phyloP scores from a whole-genome alignment of 2,329 filamentous ascomycete species.

The Stenocarpella maydis region DNA sequence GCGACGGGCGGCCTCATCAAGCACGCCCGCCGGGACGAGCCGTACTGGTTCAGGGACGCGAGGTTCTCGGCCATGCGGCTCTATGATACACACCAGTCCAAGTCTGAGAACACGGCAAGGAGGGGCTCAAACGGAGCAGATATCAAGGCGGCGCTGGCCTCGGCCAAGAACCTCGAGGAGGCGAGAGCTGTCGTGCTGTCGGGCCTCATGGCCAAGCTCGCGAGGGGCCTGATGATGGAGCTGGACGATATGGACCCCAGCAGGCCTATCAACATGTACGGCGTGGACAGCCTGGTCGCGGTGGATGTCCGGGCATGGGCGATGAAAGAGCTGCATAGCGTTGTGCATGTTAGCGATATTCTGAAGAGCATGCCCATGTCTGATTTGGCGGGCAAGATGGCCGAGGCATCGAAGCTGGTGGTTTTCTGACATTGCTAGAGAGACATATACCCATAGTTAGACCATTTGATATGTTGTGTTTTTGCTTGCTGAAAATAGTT shows the following conservation, averaged over 20 bases:
- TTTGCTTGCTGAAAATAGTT: too few relatives aligned
- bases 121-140: conserved; percentile 29
- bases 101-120: conserved; percentile 22
- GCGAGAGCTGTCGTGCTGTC: conserved; percentile 39
- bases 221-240: conserved; percentile 44
- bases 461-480: neutral
- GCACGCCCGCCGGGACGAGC: conserved; percentile 41
- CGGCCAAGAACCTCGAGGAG: conserved; percentile 38
- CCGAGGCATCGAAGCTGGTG: conserved; percentile 10
- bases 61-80: conserved; percentile 41
- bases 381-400: conserved; percentile 17
- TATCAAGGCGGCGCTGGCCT: conserved; percentile 38
- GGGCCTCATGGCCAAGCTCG: conserved; percentile 42
- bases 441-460: conserved; percentile 6
- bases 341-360: conserved; percentile 9
- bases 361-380: conserved; percentile 24
- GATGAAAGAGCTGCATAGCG: conserved; percentile 12
- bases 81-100: conserved; percentile 38
- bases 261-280: conserved; percentile 23
- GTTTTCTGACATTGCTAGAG: neutral
- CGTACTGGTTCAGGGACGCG: conserved; percentile 44
- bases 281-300: conserved; percentile 17
- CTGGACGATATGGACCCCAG: conserved; percentile 41
- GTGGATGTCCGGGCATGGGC: conserved; percentile 17
- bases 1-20: conserved; percentile 42